Base-by-base conservation (phyloP, 176 grass and related monocot genomes). In the Phoenix dactylifera region DNA sequence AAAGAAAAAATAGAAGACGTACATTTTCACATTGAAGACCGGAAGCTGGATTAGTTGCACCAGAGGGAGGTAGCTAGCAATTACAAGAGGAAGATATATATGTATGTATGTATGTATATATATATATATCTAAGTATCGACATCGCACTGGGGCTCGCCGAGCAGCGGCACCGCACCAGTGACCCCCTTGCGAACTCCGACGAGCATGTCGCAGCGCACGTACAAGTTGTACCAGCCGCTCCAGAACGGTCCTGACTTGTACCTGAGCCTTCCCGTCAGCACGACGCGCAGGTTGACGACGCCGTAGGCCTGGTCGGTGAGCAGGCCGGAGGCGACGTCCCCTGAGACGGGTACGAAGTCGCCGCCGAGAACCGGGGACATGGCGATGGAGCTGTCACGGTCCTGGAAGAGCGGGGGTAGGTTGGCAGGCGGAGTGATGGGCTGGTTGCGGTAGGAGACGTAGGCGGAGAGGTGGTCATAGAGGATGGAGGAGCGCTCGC, bases 261-360 rank as follows among this genome's bases (percentile, higher is more conserved):
- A 95, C 80, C 29, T 80, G 82, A 95, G 55, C 35, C 54, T 56
- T 0, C 90, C 86, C 73, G 84, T 18, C 23, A 95, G 18, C 18
- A 95, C 79, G 59, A 89, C 62, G 55, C 72, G 61, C 12, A 95
- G 77, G 55, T 35, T 71, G 23, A 89, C 80, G 39, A 61, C 74
- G 61, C 68, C 80, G 29, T 79, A 85, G 49, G 20, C 60, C 59
- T 71, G 63, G 59, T 89, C 90, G 18, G 55, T 72, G 1, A 9
- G 54, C 63, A 95, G 80, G 15, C 79, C 79, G 44, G 49, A 51
- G 64, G 62, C 57, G 24, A 75, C 35, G 62, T 78, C 74, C 9
- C n/a, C 48, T 17, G 90, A 89, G 20, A 89, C 74, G 22, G 86
- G 76, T 69, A 86, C 62, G 59, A 63, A 57, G 15, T 18, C 63